These are phyloP conservation scores for Pythium angustatum DNA, from an alignment of 352 stramenopile genomes.

Conservation along the genomic window DNA sequence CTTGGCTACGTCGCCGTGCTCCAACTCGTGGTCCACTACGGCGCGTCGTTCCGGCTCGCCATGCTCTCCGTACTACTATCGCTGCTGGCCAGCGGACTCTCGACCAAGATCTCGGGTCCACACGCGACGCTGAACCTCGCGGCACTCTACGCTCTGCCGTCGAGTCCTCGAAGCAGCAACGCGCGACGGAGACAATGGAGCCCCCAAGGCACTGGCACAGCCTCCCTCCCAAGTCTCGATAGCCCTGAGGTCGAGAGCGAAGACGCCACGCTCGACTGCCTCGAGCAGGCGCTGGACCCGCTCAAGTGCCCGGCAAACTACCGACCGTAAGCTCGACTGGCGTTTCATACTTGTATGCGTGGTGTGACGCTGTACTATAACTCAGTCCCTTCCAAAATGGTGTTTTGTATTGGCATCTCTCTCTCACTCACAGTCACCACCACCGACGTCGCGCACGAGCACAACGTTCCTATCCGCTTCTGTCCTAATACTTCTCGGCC, in stretches of 20 bases:
- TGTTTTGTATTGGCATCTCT: not conserved
- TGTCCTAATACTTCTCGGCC: constrained; percentile 83
- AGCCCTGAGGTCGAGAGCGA: constrained; percentile 15
- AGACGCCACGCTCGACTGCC: constrained; percentile 25
- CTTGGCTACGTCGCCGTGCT: constrained; percentile 36
- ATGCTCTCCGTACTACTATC: constrained; percentile 28
- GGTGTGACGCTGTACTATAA: not conserved
- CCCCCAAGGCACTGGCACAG: constrained; percentile 14
- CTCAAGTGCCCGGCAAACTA: constrained; percentile 62
- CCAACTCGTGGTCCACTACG: constrained; percentile 39
- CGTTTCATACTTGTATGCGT: not conserved
- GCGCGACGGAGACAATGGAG: constrained; percentile 9
- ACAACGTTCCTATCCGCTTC: not conserved
- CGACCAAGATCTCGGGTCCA: constrained; percentile 19
- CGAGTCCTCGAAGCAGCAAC: constrained; percentile 20
- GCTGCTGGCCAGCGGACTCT: constrained; percentile 9
- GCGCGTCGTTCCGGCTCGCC: constrained; percentile 42
- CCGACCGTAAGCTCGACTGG: constrained; percentile 38
- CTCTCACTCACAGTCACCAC: no score
- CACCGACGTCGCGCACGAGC: no score
- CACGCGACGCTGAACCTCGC: constrained; percentile 12
- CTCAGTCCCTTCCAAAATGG: not conserved
- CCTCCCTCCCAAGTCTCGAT: not conserved
- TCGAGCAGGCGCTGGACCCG: constrained; percentile 35
- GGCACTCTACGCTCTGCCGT: constrained; percentile 19